Conservation (phyloP, 352 stramenopile genomes). For the Phytophthora meadii region DNA sequence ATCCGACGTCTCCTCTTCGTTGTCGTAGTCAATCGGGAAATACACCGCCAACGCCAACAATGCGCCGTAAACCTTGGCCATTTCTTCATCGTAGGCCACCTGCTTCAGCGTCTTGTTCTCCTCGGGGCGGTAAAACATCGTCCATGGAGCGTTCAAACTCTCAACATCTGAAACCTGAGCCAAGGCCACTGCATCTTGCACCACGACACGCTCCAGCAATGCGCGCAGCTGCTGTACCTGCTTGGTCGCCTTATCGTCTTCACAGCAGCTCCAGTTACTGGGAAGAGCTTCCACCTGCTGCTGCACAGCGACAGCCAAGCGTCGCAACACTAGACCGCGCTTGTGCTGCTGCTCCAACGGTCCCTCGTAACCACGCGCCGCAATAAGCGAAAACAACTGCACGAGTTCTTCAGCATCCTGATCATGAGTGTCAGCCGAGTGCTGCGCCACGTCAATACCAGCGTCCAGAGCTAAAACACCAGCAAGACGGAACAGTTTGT, state of each 20-base stretch:
- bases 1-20: conserved; percentile 46
- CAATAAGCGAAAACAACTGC: conserved; percentile 44
- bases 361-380: conserved; percentile 51
- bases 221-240: conserved; percentile 51
- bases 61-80: conserved; percentile 59
- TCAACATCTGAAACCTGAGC: background rate
- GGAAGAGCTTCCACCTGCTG: conserved; percentile 21
- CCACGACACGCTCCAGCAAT: conserved; percentile 53
- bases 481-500: conserved; percentile 33
- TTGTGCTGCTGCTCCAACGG: conserved; percentile 41
- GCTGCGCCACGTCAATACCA: conserved; percentile 9
- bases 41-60: conserved; percentile 57
- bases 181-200: conserved; percentile 38
- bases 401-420: conserved; percentile 31
- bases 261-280: conserved; percentile 48
- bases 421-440: conserved; percentile 5
- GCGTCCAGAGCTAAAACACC: conserved; percentile 54
- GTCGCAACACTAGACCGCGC: conserved; percentile 43
- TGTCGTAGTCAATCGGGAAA: conserved; percentile 52
- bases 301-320: conserved; percentile 31
- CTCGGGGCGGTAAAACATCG: conserved; percentile 59
- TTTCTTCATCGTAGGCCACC: conserved; percentile 45
- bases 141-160: conserved; percentile 45
- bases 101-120: conserved; percentile 39
- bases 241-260: conserved; percentile 12